A percentile compares a stretch with the other conserved stretches of the same genome.
Evolutionary conservation across 108 stramenopile genomes (phyloP).

Genomic region (Skeletonema costatum): DNA sequence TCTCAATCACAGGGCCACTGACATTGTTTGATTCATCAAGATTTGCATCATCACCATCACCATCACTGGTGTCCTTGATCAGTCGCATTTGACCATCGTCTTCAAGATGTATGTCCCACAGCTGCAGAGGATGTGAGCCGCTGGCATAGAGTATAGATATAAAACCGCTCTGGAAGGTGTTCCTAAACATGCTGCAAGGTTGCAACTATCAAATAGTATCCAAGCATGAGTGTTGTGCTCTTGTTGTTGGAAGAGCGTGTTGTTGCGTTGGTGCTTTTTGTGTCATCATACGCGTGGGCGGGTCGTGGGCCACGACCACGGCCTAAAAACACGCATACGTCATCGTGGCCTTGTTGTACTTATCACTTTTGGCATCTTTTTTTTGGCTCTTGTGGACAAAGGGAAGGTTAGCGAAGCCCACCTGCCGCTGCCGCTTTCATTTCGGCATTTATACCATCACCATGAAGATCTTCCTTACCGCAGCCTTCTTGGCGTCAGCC

Average conservation of each 20-base stretch:
- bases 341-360: background rate
- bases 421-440: background rate
- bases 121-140: constrained; percentile 23
- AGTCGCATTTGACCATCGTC: constrained; percentile 1
- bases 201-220: too few relatives aligned
- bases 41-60: background rate
- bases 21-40: background rate
- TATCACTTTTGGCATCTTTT: too few relatives aligned
- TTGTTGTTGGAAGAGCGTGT: too few relatives aligned
- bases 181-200: constrained; percentile 8
- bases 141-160: constrained; percentile 27
- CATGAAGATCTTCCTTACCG: constrained; percentile 36
- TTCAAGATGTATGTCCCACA: constrained; percentile 16
- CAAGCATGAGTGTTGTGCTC: too few relatives aligned
- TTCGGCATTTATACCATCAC: constrained; percentile 9
- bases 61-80: background rate
- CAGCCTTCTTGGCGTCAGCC: constrained; percentile 26
- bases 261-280: too few relatives aligned
- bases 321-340: background rate
- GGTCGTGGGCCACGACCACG: too few relatives aligned
- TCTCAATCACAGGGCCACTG: constrained; percentile 1
- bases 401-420: background rate
- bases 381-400: background rate
- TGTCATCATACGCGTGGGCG: too few relatives aligned
- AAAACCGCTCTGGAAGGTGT: constrained; percentile 24